These are phyloP conservation scores for Lentinula detonsa DNA, from an alignment of 768 basidiomycete species.

Conservation along the genomic window DNA sequence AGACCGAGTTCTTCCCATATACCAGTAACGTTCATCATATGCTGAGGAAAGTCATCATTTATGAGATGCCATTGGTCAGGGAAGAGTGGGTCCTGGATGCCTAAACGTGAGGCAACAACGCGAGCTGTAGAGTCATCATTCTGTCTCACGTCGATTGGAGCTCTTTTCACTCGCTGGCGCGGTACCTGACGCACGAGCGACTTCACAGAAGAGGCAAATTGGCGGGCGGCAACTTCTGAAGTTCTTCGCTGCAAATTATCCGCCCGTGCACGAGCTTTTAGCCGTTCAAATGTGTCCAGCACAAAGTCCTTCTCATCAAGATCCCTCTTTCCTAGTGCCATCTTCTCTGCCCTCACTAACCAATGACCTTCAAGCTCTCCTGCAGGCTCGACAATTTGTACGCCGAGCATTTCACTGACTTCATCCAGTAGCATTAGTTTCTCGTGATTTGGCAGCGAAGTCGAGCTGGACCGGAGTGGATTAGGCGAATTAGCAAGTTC, in stretches of 20 bases:
- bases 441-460: slow-evolving; percentile 14
- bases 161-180: slow-evolving; percentile 68
- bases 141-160: slow-evolving; percentile 55
- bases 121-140: slow-evolving; percentile 25
- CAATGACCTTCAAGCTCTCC: slow-evolving; percentile 81
- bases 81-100: slow-evolving; percentile 80
- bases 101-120: slow-evolving; percentile 52
- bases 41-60: slow-evolving; percentile 75
- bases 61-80: slow-evolving; percentile 90
- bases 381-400: slow-evolving; percentile 83
- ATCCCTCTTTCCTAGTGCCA: slow-evolving; percentile 14
- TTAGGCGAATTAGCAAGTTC: slow-evolving; percentile 36
- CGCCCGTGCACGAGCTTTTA: slow-evolving; percentile 25
- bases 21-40: slow-evolving; percentile 89
- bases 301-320: slow-evolving; percentile 39
- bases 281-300: slow-evolving; percentile 42
- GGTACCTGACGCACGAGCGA: slow-evolving; percentile 57
- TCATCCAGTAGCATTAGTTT: slow-evolving; percentile 41
- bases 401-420: slow-evolving; percentile 54
- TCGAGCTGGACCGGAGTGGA: not conserved
- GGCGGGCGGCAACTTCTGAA: slow-evolving; percentile 22
- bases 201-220: slow-evolving; percentile 50
- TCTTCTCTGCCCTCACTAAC: slow-evolving; percentile 63
- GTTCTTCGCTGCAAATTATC: slow-evolving; percentile 11
- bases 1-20: slow-evolving; percentile 84